These are phyloP conservation scores for Peniophora sp. DNA, from an alignment of 1,284 basidiomycete genomes.

Conservation along the genomic window DNA sequence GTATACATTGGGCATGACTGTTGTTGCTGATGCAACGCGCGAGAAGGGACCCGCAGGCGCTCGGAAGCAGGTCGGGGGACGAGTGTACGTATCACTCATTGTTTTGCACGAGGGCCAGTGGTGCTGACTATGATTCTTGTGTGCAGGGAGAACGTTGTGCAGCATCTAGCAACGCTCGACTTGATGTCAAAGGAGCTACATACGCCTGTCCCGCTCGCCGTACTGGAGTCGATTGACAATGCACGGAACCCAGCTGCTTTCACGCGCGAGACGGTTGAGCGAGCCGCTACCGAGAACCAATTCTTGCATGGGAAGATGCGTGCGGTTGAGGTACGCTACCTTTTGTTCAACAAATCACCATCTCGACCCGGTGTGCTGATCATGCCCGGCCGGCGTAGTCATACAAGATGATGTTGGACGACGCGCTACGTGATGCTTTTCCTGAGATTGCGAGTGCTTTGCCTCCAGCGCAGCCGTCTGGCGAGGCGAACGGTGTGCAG, in stretches of 20 bases:
- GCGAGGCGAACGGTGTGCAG: too few relatives aligned
- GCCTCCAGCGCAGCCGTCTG: constrained; percentile 6
- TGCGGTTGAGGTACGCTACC: constrained; percentile 59
- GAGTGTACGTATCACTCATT: constrained; percentile 44
- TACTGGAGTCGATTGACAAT: constrained; percentile 68
- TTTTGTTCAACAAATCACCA: neutral
- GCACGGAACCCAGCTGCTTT: constrained; percentile 72
- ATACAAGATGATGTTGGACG: constrained; percentile 47
- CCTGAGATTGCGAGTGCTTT: constrained; percentile 40
- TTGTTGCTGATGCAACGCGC: constrained; percentile 70
- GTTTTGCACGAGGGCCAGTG: constrained; percentile 1
- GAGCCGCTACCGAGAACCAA: constrained; percentile 78
- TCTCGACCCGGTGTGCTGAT: neutral
- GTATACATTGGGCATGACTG: constrained; percentile 72
- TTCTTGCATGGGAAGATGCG: constrained; percentile 85
- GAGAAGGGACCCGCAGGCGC: constrained; percentile 60
- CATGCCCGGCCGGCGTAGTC: constrained; percentile 28
- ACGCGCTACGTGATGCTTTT: constrained; percentile 51
- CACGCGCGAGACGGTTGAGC: constrained; percentile 69
- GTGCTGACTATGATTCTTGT: neutral
- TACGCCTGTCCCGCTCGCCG: constrained; percentile 65
- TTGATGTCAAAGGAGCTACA: constrained; percentile 49
- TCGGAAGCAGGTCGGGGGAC: constrained; percentile 60
- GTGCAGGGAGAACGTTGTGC: constrained; percentile 60
- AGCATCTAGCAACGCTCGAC: constrained; percentile 55